Conservation (phyloP, 2,329 filamentous ascomycete species). For the Xylariales sp. region DNA sequence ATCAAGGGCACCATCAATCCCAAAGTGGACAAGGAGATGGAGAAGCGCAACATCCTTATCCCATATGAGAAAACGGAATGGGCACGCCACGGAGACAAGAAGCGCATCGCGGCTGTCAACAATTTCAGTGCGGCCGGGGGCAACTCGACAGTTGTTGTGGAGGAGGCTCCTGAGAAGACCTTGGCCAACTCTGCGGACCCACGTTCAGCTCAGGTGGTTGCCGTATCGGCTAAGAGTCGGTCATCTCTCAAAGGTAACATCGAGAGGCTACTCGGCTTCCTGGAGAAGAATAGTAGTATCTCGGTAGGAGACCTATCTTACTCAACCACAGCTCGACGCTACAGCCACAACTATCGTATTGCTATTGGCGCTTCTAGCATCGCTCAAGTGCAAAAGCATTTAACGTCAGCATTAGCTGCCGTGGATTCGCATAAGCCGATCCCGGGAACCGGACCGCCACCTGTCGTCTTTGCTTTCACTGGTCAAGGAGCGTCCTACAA, state of each 20-base stretch:
- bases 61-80: slow-evolving; percentile 31
- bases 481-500: slow-evolving; percentile 36
- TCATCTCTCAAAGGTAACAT: slow-evolving; percentile 39
- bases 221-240: slow-evolving; percentile 41
- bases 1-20: slow-evolving; percentile 43
- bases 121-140: slow-evolving; percentile 53
- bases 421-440: slow-evolving; percentile 19
- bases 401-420: slow-evolving; percentile 9
- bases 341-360: slow-evolving; percentile 28
- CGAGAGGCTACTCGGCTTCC: slow-evolving; percentile 33
- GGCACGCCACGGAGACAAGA: slow-evolving; percentile 16
- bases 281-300: slow-evolving; percentile 33
- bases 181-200: slow-evolving; percentile 26
- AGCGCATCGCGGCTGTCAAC: slow-evolving; percentile 33
- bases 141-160: slow-evolving; percentile 48
- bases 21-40: slow-evolving; percentile 35
- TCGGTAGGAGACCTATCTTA: slow-evolving; percentile 45
- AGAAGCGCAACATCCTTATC: slow-evolving; percentile 35
- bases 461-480: slow-evolving; percentile 37
- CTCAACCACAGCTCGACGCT: slow-evolving; percentile 46
- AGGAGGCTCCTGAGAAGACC: slow-evolving; percentile 34
- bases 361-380: slow-evolving; percentile 19
- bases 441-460: slow-evolving; percentile 14
- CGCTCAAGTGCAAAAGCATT: slow-evolving; percentile 18
- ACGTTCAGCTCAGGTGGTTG: slow-evolving; percentile 36